Percentiles rank a stretch among this genome's conserved stretches.
These are phyloP conservation scores for Yamadazyma scolyti DNA, from an alignment of 805 yeast genomes.

Conservation along the genomic window DNA sequence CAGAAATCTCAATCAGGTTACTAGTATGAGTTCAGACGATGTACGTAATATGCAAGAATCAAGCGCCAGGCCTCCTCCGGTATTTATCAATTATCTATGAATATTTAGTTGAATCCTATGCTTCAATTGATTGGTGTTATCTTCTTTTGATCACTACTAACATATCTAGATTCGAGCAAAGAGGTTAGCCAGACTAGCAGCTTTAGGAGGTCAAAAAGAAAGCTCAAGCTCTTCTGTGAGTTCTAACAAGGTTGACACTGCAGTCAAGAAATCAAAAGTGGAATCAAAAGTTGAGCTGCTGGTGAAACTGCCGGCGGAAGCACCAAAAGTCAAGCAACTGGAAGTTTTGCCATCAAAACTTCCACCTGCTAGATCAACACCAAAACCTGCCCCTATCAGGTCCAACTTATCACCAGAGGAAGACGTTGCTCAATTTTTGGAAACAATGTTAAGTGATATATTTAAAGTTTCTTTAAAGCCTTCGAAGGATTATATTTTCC, in stretches of 20 bases:
- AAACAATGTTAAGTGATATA: slow-evolving; percentile 29
- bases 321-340: no score
- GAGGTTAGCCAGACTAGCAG: slow-evolving; percentile 48
- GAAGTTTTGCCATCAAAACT: slow-evolving; percentile 1
- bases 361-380: slow-evolving; percentile 1
- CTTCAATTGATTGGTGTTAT: no score
- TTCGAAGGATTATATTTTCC: slow-evolving; percentile 12
- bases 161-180: slow-evolving; percentile 44
- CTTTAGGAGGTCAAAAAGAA: slow-evolving; percentile 3
- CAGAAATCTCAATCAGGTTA: not conserved
- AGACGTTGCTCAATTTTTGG: slow-evolving; percentile 39
- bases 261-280: not conserved
- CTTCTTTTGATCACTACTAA: no score
- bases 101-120: no score
- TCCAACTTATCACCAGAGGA: slow-evolving; percentile 9
- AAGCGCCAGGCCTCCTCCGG: no score
- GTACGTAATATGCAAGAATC: slow-evolving; percentile 6
- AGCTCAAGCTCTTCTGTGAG: not conserved
- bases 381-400: not conserved
- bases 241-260: not conserved
- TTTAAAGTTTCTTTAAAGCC: slow-evolving; percentile 30
- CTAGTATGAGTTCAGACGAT: slow-evolving; percentile 12
- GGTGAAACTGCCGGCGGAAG: no score
- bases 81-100: no score
- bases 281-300: not conserved